Evolutionary conservation across 805 yeast genomes (phyloP).

Genomic region (Danielozyma ontarioensis): DNA sequence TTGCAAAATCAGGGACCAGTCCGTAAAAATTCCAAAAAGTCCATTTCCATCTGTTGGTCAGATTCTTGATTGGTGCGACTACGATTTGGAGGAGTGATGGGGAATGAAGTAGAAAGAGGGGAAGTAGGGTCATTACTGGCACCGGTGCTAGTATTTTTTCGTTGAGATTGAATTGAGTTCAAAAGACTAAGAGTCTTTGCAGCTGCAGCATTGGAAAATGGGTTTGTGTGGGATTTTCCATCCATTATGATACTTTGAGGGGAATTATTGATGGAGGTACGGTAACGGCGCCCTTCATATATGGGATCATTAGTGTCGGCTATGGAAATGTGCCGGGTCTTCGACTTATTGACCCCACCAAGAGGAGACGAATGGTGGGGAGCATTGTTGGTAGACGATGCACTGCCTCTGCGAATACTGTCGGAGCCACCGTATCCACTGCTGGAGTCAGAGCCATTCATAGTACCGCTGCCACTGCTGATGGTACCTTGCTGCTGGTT

Average conservation of each 20-base stretch:
- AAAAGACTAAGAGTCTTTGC: neutral
- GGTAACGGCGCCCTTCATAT: neutral
- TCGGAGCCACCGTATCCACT: neutral
- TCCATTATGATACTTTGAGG: neutral
- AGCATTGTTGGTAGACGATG: conserved; percentile 9
- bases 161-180: neutral
- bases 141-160: neutral
- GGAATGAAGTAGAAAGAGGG: too few relatives aligned
- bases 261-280: neutral
- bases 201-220: neutral
- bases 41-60: conserved; percentile 34
- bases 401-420: conserved; percentile 5
- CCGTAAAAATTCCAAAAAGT: conserved; percentile 42
- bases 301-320: neutral
- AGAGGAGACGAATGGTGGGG: conserved; percentile 6
- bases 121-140: neutral
- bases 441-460: conserved; percentile 2
- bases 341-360: neutral
- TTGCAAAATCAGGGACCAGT: too few relatives aligned
- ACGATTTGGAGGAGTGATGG: too few relatives aligned
- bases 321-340: neutral
- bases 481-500: conserved; percentile 1
- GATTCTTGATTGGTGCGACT: too few relatives aligned
- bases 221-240: neutral
- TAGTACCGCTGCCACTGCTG: conserved; percentile 1